Conservation (phyloP, 1,139 yeast species). For the Blastobotrys proliferans region DNA sequence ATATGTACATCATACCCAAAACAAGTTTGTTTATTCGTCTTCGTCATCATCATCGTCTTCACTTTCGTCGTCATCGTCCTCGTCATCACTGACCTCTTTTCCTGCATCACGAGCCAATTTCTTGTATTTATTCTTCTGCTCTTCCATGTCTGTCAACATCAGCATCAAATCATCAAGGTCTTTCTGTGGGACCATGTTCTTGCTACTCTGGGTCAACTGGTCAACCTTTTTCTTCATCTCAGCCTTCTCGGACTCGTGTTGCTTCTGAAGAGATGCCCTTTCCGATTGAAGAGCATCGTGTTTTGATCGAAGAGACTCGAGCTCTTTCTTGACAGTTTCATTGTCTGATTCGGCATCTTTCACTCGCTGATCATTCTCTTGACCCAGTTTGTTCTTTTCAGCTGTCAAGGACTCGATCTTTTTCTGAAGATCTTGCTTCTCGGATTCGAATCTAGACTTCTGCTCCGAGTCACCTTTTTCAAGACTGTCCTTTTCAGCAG, state of each 20-base stretch:
- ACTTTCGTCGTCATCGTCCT: constrained; percentile 44
- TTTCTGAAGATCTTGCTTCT: neutral
- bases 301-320: no score
- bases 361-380: neutral
- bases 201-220: no score
- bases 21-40: neutral
- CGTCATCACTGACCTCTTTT: constrained; percentile 39
- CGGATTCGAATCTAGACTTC: neutral
- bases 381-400: neutral
- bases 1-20: neutral
- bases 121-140: constrained; percentile 6
- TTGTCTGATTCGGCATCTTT: neutral
- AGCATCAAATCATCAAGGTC: constrained; percentile 77
- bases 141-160: constrained; percentile 68
- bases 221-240: constrained; percentile 20
- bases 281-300: no score
- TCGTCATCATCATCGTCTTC: constrained; percentile 2
- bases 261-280: no score
- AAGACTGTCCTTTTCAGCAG: neutral
- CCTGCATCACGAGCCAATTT: neutral
- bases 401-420: neutral
- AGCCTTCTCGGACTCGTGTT: constrained; percentile 4
- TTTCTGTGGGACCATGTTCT: constrained; percentile 45
- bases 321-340: no score
- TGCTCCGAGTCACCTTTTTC: neutral